Evolutionary conservation across 495 filamentous ascomycete species (phyloP).

Genomic region (Lineolata rhizophorae): DNA sequence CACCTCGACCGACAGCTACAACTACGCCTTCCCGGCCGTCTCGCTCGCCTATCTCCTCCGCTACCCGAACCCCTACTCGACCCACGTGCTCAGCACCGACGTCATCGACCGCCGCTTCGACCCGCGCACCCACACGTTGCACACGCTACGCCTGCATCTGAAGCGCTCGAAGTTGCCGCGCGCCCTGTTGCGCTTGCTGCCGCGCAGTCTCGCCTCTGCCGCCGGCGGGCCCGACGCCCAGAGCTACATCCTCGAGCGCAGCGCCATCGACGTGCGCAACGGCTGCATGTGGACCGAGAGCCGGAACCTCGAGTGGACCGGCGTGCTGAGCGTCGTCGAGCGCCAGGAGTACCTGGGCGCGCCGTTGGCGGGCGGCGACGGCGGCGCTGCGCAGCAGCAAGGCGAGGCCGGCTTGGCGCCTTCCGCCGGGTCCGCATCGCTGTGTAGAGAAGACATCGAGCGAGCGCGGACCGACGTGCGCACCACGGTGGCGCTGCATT

Average conservation of each 20-base stretch:
- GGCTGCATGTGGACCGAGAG: conserved; percentile 39
- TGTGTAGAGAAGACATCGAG: conserved; percentile 17
- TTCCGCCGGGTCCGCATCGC: conserved; percentile 15
- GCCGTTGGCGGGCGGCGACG: conserved; percentile 6
- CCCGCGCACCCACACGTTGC: conserved; percentile 51
- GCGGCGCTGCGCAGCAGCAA: conserved; percentile 6
- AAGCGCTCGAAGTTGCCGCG: conserved; percentile 83
- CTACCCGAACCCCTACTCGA: conserved; percentile 92
- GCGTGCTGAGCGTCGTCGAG: conserved; percentile 81
- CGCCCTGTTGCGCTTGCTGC: conserved; percentile 60
- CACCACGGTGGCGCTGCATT: conserved; percentile 69
- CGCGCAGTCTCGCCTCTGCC: conserved; percentile 41
- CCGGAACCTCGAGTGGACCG: conserved; percentile 38
- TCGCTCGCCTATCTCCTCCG: conserved; percentile 97
- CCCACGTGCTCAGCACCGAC: conserved; percentile 89
- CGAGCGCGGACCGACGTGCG: conserved; percentile 48
- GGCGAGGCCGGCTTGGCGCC: conserved; percentile 7
- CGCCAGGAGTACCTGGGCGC: conserved; percentile 39
- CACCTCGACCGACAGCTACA: conserved; percentile 70
- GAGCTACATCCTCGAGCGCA: conserved; percentile 81
- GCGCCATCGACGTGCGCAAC: conserved; percentile 68
- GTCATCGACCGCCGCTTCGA: conserved; percentile 78
- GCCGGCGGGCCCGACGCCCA: conserved; percentile 39
- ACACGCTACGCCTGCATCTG: conserved; percentile 76
- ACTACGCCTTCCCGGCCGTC: conserved; percentile 77